phyloP scores from a whole-genome alignment of 2,329 filamentous ascomycete genomes.

The Tolypocladium amazonense region DNA sequence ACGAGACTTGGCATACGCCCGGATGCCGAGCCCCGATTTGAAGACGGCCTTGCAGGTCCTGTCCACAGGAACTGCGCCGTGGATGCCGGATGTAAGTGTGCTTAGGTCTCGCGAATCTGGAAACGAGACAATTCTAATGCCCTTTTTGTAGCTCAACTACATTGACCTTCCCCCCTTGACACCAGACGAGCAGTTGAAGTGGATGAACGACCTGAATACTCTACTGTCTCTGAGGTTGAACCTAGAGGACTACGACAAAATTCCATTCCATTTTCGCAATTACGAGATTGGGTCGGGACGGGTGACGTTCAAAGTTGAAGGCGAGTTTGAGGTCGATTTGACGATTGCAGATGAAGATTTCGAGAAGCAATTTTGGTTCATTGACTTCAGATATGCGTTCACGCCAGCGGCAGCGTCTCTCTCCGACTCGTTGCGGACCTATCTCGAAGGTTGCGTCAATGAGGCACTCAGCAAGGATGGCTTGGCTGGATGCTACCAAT shows the following conservation, averaged over 20 bases:
- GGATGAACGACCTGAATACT: slow-evolving; percentile 73
- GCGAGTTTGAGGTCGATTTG: slow-evolving; percentile 88
- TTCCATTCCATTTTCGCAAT: slow-evolving; percentile 63
- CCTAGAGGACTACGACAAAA: slow-evolving; percentile 67
- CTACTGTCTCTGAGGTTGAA: slow-evolving; percentile 74
- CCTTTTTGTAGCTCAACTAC: slow-evolving; percentile 52
- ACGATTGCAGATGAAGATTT: slow-evolving; percentile 81
- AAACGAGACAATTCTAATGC: slow-evolving; percentile 17
- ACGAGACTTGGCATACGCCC: slow-evolving; percentile 57
- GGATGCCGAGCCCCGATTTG: slow-evolving; percentile 82
- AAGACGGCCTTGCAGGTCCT: slow-evolving; percentile 81
- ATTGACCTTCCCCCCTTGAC: slow-evolving; percentile 63
- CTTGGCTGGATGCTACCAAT: slow-evolving; percentile 70
- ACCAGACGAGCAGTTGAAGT: slow-evolving; percentile 59
- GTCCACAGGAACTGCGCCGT: slow-evolving; percentile 63
- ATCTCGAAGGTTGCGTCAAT: slow-evolving; percentile 65
- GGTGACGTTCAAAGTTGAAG: slow-evolving; percentile 72
- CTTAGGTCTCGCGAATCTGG: background rate
- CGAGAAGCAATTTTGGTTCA: slow-evolving; percentile 81
- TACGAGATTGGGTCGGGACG: slow-evolving; percentile 78
- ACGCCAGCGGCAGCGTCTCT: slow-evolving; percentile 53
- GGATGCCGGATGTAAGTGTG: slow-evolving; percentile 63
- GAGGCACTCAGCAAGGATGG: slow-evolving; percentile 58
- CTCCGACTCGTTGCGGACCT: slow-evolving; percentile 50
- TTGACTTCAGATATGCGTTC: slow-evolving; percentile 82